Evolutionary conservation across 192 early-diverging fungal genomes (phyloP).

Genomic region (Coemansia sp.): DNA sequence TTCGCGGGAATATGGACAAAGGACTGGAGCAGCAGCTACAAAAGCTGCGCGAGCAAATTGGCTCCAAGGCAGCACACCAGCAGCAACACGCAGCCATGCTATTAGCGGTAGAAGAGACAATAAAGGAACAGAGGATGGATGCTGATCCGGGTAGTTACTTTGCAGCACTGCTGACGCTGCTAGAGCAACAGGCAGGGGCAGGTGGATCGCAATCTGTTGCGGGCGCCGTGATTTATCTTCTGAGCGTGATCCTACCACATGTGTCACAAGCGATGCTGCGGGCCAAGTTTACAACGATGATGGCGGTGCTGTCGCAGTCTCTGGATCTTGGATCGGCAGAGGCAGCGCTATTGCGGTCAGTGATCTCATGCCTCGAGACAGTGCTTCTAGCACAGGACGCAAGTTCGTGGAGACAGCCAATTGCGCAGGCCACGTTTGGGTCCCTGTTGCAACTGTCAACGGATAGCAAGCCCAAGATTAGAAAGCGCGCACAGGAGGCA

Average conservation of each 20-base stretch:
- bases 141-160: conserved; percentile 85
- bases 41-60: conserved; percentile 59
- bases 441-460: conserved; percentile 73
- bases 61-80: conserved; percentile 82
- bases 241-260: conserved; percentile 72
- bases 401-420: conserved; percentile 66
- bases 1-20: conserved; percentile 24
- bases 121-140: conserved; percentile 70
- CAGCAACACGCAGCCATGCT: conserved; percentile 73
- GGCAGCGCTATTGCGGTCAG: conserved; percentile 75
- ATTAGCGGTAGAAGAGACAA: conserved; percentile 74
- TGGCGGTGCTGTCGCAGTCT: conserved; percentile 59
- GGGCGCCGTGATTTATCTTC: conserved; percentile 73
- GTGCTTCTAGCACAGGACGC: conserved; percentile 79
- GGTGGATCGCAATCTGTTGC: conserved; percentile 51
- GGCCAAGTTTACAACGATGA: conserved; percentile 63
- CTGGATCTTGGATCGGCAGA: conserved; percentile 67
- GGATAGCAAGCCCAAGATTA: conserved; percentile 85
- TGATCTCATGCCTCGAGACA: conserved; percentile 74
- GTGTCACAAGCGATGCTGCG: conserved; percentile 60
- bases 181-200: conserved; percentile 60
- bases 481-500: conserved; percentile 85
- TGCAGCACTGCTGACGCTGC: conserved; percentile 75
- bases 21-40: conserved; percentile 45
- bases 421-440: conserved; percentile 68